A percentile compares a stretch with the other conserved stretches of the same genome.
Conservation (phyloP, 2,329 filamentous ascomycete genomes). For the Chaetomiaceae sp. region DNA sequence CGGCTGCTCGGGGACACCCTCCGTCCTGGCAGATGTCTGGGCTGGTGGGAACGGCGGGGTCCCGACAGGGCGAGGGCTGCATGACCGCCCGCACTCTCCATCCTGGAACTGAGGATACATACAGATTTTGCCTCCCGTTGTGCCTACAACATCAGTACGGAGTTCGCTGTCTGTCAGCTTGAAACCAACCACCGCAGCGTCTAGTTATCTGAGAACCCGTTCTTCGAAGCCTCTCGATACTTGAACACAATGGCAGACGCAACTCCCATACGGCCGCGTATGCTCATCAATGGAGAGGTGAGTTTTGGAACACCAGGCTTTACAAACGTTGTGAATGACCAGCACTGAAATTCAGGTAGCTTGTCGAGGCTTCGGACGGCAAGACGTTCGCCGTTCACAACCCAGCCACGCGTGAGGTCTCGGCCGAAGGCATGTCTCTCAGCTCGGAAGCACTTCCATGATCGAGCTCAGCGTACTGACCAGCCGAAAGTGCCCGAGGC, state of each 20-base stretch:
- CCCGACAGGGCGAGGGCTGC: too few species aligned
- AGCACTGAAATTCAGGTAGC: conserved; percentile 24
- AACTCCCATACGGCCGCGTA: conserved; percentile 28
- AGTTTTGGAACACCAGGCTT: neutral
- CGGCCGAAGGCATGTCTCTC: conserved; percentile 28
- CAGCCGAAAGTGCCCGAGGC: conserved; percentile 38
- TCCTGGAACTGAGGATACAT: too few species aligned
- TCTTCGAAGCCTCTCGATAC: neutral
- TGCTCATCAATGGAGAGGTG: conserved; percentile 48
- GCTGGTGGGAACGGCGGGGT: neutral
- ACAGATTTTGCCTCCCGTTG: too few species aligned
- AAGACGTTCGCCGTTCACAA: conserved; percentile 41
- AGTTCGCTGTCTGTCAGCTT: too few species aligned
- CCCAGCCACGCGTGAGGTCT: conserved; percentile 35
- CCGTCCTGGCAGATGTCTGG: neutral
- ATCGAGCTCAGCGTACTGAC: neutral
- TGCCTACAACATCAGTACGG: too few species aligned
- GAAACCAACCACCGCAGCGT: too few species aligned
- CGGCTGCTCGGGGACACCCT: too few species aligned
- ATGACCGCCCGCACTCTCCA: too few species aligned
- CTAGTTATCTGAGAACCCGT: neutral
- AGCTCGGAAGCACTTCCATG: neutral
- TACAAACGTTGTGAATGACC: neutral
- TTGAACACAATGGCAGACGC: conserved; percentile 9
- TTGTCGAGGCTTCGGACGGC: conserved; percentile 39